Evolutionary conservation across 345 rosid genomes (phyloP).

Genomic region (Salix koriyanagi): DNA sequence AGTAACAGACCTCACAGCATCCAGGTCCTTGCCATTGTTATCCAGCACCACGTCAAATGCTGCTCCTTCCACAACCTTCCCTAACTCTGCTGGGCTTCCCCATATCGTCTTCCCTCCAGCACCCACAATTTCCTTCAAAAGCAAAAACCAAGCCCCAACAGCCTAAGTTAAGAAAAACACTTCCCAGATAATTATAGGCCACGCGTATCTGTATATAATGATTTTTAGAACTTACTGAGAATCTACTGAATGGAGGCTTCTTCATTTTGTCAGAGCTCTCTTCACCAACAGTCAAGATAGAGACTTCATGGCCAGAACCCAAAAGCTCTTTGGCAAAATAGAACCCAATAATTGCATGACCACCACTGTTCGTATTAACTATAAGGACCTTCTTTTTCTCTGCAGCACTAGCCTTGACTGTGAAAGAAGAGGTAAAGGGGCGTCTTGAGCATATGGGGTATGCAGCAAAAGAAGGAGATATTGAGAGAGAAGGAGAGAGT

Average conservation of each 20-base stretch:
- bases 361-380: slow-evolving; percentile 82
- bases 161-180: neutral
- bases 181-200: neutral
- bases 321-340: slow-evolving; percentile 86
- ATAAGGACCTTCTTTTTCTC: slow-evolving; percentile 88
- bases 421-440: slow-evolving; percentile 31
- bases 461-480: slow-evolving; percentile 27
- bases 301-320: slow-evolving; percentile 65
- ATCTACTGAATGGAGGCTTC: slow-evolving; percentile 82
- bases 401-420: slow-evolving; percentile 44
- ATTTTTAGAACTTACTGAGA: slow-evolving; percentile 47
- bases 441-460: slow-evolving; percentile 20
- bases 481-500: slow-evolving; percentile 25
- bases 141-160: neutral
- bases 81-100: slow-evolving; percentile 84
- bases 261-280: slow-evolving; percentile 87
- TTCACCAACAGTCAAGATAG: slow-evolving; percentile 78
- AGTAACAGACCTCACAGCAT: slow-evolving; percentile 61
- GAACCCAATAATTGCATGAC: slow-evolving; percentile 85
- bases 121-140: slow-evolving; percentile 68
- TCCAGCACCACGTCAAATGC: slow-evolving; percentile 83
- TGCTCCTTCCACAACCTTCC: slow-evolving; percentile 54
- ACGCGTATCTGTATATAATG: neutral
- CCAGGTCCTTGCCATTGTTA: slow-evolving; percentile 90
- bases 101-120: slow-evolving; percentile 84